Evolutionary conservation across 2,329 filamentous ascomycete species (phyloP).

Genomic region (Diaporthe velutina): DNA sequence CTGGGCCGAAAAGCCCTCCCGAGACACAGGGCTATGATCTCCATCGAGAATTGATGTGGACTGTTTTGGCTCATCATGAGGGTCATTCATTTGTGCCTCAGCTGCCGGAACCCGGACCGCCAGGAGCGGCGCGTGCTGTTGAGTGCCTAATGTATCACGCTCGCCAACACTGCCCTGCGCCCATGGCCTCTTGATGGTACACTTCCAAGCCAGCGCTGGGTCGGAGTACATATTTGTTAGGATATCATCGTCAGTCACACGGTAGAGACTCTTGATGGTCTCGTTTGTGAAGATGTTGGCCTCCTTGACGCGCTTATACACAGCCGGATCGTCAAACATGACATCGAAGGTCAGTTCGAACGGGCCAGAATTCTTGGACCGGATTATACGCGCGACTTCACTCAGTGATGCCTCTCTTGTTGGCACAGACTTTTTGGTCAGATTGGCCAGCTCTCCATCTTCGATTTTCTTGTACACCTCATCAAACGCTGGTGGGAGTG

Average conservation of each 20-base stretch:
- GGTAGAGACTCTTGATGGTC: constrained; percentile 1
- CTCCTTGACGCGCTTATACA: constrained; percentile 52
- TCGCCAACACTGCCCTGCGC: constrained; percentile 13
- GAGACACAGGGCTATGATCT: neutral
- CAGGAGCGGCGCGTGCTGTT: neutral
- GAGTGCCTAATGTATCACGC: constrained; percentile 1
- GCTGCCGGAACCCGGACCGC: neutral
- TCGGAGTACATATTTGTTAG: neutral
- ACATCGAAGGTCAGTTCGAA: constrained; percentile 66
- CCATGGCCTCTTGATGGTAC: neutral
- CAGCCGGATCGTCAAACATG: constrained; percentile 55
- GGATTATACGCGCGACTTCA: constrained; percentile 56
- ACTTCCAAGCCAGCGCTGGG: constrained; percentile 3
- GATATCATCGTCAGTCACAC: neutral
- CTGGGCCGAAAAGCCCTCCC: neutral
- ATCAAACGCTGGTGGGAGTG: neutral
- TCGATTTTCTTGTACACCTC: neutral
- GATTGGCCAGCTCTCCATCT: neutral
- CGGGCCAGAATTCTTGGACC: constrained; percentile 65
- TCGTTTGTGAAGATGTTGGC: neutral
- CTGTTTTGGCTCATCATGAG: too few species aligned
- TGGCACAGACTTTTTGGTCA: neutral
- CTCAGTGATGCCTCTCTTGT: constrained; percentile 33
- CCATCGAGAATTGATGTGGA: too few species aligned
- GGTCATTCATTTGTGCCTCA: neutral